Conservation (phyloP, 2,329 filamentous ascomycete species). For the Neopestalotiopsis sp. region DNA sequence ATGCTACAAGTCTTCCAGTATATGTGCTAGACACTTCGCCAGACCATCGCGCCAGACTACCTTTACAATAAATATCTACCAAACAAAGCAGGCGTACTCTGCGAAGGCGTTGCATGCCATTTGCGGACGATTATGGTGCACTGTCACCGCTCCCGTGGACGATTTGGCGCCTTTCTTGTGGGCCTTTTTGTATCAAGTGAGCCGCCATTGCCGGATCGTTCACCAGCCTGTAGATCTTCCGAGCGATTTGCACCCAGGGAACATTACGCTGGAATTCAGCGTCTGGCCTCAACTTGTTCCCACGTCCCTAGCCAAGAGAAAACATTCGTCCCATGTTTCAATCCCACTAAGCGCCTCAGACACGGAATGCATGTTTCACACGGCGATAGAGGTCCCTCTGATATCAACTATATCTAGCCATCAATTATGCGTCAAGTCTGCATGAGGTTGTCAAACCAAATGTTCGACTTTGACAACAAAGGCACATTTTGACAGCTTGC, state of each 20-base stretch:
- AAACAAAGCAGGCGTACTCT: background rate
- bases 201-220: slow-evolving; percentile 29
- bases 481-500: background rate
- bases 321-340: slow-evolving; percentile 8
- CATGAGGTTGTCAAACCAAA: slow-evolving; percentile 1
- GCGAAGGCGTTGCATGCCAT: background rate
- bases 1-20: no score
- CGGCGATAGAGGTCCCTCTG: background rate
- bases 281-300: slow-evolving; percentile 1
- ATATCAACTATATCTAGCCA: background rate
- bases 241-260: slow-evolving; percentile 25
- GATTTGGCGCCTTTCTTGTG: slow-evolving; percentile 1
- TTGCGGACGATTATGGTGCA: background rate
- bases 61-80: background rate
- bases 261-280: slow-evolving; percentile 19
- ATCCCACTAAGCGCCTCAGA: slow-evolving; percentile 1
- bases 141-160: background rate
- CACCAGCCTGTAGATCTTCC: slow-evolving; percentile 28
- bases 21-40: background rate
- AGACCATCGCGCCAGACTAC: background rate
- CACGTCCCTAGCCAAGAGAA: background rate
- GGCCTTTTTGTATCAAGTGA: slow-evolving; percentile 31
- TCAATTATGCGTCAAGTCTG: slow-evolving; percentile 1
- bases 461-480: background rate
- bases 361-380: slow-evolving; percentile 7